These are phyloP conservation scores for Pugionium cornutum DNA, from an alignment of 345 rosid species.

Conservation along the genomic window DNA sequence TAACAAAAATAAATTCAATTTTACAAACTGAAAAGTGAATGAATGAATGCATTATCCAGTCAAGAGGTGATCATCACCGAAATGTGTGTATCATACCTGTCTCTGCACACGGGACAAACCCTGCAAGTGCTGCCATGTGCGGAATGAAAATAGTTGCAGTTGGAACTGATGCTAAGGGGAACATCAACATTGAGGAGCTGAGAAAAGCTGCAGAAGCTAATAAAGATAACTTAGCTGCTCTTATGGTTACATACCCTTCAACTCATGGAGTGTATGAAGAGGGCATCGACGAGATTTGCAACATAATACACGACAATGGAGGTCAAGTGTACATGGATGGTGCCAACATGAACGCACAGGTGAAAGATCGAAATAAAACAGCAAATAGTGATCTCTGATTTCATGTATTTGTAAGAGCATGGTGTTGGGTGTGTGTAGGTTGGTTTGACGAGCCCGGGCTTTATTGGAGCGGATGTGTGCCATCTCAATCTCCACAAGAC, in stretches of 20 bases:
- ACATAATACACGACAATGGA: conserved; percentile 91
- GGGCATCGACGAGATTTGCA: conserved; percentile 92
- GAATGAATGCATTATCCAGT: conserved; percentile 48
- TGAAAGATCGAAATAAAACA: conserved; percentile 67
- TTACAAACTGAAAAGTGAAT: conserved; percentile 24
- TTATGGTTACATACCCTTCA: conserved; percentile 98
- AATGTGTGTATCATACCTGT: conserved; percentile 97
- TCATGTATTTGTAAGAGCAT: conserved; percentile 87
- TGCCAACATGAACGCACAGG: conserved; percentile 99
- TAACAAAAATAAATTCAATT: neutral
- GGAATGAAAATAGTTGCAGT: conserved; percentile 96
- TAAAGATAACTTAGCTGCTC: conserved; percentile 84
- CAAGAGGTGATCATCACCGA: conserved; percentile 96
- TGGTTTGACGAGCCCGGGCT: conserved; percentile 97
- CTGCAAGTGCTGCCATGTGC: conserved; percentile 99
- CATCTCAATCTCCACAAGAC: conserved; percentile 99
- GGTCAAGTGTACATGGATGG: conserved; percentile 99
- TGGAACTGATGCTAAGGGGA: conserved; percentile 98
- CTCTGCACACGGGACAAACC: conserved; percentile 99
- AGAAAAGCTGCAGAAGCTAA: conserved; percentile 92
- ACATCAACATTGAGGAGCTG: conserved; percentile 87
- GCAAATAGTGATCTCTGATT: conserved; percentile 81
- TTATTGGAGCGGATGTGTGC: conserved; percentile 98
- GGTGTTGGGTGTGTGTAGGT: conserved; percentile 48
- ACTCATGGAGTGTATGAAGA: conserved; percentile 98